Evolutionary conservation across 257 asterid species (phyloP).

Genomic region (Eucommia ulmoides): DNA sequence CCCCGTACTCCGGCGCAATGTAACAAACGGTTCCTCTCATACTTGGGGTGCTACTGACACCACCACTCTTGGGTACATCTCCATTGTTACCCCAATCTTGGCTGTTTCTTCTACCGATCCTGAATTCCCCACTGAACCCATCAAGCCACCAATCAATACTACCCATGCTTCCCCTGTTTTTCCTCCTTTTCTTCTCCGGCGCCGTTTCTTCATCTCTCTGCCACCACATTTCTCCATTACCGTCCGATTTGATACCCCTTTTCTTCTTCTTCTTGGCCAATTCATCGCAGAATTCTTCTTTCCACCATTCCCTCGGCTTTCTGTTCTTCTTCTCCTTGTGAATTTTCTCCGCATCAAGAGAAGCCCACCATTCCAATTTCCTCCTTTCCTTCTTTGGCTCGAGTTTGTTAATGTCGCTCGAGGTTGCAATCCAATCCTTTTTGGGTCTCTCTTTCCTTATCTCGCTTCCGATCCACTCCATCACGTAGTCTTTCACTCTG

Average conservation of each 20-base stretch:
- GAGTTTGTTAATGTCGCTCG: slow-evolving; percentile 24
- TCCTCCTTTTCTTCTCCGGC: slow-evolving; percentile 46
- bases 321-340: slow-evolving; percentile 41
- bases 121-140: slow-evolving; percentile 74
- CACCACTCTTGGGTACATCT: slow-evolving; percentile 75
- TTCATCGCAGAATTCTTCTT: slow-evolving; percentile 88
- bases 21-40: slow-evolving; percentile 97
- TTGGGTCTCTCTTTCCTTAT: slow-evolving; percentile 67
- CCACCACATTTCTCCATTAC: slow-evolving; percentile 64
- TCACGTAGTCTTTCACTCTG: slow-evolving; percentile 76
- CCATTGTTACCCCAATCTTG: slow-evolving; percentile 69
- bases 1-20: slow-evolving; percentile 75
- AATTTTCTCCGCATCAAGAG: slow-evolving; percentile 36
- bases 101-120: slow-evolving; percentile 54
- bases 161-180: slow-evolving; percentile 35
- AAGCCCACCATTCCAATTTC: slow-evolving; percentile 75
- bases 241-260: slow-evolving; percentile 17
- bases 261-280: slow-evolving; percentile 64
- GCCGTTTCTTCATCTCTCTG: slow-evolving; percentile 54
- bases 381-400: slow-evolving; percentile 39
- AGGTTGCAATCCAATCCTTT: slow-evolving; percentile 53
- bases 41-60: slow-evolving; percentile 91
- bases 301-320: slow-evolving; percentile 92
- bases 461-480: slow-evolving; percentile 97
- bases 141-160: slow-evolving; percentile 86